Conservation (phyloP, 2,329 filamentous ascomycete species). For the Cordyceps militaris region DNA sequence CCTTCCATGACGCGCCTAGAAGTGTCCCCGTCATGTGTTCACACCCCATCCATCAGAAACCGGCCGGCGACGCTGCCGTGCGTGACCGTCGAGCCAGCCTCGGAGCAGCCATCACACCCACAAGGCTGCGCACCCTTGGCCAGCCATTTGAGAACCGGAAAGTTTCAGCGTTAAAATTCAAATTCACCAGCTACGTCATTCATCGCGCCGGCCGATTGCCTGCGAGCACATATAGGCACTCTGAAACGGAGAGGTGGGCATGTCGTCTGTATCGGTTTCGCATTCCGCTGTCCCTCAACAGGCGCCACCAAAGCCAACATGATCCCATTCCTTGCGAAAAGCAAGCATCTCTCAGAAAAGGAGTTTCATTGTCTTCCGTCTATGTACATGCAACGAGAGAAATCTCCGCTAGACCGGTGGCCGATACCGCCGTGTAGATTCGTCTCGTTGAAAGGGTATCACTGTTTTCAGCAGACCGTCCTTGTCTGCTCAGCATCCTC, state of each 20-base stretch:
- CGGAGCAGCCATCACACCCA: not conserved
- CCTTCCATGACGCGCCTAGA: not conserved
- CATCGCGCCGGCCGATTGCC: not conserved
- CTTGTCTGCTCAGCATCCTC: not conserved
- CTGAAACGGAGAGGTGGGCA: not conserved
- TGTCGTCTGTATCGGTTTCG: not conserved
- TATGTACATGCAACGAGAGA: not conserved
- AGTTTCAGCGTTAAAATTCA: not conserved
- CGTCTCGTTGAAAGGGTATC: not conserved
- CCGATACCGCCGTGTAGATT: not conserved
- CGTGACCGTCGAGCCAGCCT: not conserved
- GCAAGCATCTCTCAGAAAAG: not conserved
- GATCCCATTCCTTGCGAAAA: not conserved
- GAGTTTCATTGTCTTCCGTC: not conserved
- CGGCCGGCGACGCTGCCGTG: not conserved
- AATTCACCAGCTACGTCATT: not conserved
- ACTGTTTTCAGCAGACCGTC: not conserved
- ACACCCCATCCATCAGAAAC: not conserved
- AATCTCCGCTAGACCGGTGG: not conserved
- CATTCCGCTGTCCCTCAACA: not conserved
- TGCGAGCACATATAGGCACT: not conserved
- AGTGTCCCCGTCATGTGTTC: not conserved
- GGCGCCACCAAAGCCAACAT: not conserved
- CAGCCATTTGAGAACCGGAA: not conserved
- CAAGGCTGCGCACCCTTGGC: not conserved